These are phyloP conservation scores for Podaxis sp. DNA, from an alignment of 768 basidiomycete genomes.

Conservation along the genomic window DNA sequence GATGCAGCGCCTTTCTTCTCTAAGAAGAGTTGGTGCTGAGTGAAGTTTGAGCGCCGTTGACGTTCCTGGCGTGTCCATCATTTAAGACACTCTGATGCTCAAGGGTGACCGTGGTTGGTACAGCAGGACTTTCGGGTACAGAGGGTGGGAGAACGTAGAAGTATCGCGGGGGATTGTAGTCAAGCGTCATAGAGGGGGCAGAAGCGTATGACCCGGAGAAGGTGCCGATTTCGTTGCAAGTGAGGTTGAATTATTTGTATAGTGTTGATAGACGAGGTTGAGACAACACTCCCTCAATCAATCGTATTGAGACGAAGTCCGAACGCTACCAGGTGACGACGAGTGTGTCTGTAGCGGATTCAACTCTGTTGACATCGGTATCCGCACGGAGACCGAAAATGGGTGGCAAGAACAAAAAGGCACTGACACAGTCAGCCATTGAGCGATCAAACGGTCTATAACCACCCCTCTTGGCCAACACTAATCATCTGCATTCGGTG, in stretches of 20 bases:
- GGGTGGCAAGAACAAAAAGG: no score
- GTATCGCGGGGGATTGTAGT: not conserved
- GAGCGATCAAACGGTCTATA: no score
- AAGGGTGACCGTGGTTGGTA: not conserved
- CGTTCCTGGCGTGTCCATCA: no score
- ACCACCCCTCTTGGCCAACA: no score
- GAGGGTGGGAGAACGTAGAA: not conserved
- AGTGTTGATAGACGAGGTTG: not conserved
- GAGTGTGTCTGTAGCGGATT: no score
- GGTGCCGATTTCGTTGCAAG: no score
- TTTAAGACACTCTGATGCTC: not conserved
- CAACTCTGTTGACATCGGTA: no score
- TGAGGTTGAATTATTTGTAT: not conserved
- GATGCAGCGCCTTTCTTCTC: constrained; percentile 1
- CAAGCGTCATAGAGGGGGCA: not conserved
- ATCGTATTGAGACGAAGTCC: not conserved
- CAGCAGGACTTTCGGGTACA: not conserved
- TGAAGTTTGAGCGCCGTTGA: not conserved
- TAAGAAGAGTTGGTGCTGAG: not conserved
- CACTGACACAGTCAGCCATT: no score
- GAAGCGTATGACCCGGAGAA: no score
- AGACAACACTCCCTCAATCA: not conserved
- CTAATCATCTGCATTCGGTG: no score
- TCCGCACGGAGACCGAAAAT: no score
- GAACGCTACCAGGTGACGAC: no score